phyloP scores from a whole-genome alignment of 129 eudicot species.

The Lonicera japonica region DNA sequence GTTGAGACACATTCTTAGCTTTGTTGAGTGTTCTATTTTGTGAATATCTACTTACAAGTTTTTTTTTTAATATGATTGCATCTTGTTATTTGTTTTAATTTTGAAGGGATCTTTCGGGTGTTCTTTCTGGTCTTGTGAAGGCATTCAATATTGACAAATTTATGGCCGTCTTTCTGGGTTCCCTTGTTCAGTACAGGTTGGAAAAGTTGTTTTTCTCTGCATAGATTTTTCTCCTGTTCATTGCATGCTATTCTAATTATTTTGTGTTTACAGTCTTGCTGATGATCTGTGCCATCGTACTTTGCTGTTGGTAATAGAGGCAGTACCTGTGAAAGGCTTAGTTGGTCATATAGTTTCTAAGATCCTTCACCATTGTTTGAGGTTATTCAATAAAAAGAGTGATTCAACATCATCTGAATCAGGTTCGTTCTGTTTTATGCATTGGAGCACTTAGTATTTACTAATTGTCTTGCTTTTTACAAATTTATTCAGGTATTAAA shows the following conservation, averaged over 20 bases:
- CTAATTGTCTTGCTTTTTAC: slow-evolving; percentile 4
- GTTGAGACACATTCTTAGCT: background rate
- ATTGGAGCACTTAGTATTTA: slow-evolving; percentile 1
- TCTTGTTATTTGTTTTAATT: slow-evolving; percentile 12
- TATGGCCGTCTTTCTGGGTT: slow-evolving; percentile 51
- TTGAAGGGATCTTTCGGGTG: slow-evolving; percentile 57
- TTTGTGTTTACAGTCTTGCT: slow-evolving; percentile 30
- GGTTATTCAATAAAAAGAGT: slow-evolving; percentile 37
- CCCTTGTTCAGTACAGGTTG: slow-evolving; percentile 67
- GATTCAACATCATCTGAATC: slow-evolving; percentile 29
- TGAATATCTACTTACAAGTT: background rate
- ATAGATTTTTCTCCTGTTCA: background rate
- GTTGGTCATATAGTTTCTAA: slow-evolving; percentile 46
- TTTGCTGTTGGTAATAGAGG: slow-evolving; percentile 43
- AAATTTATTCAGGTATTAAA: background rate
- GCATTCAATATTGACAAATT: slow-evolving; percentile 83
- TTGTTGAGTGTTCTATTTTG: background rate
- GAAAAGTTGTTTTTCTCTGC: background rate
- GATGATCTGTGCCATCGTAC: slow-evolving; percentile 48
- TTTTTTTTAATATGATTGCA: background rate
- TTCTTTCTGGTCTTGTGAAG: slow-evolving; percentile 51
- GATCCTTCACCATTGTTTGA: slow-evolving; percentile 43
- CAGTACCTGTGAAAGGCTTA: slow-evolving; percentile 40
- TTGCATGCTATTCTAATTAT: background rate
- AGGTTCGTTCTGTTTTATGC: slow-evolving; percentile 28